Percentiles rank a stretch among this genome's conserved stretches.
These are phyloP conservation scores for Cylindrotheca closterium DNA, from an alignment of 108 stramenopile species.

Conservation along the genomic window DNA sequence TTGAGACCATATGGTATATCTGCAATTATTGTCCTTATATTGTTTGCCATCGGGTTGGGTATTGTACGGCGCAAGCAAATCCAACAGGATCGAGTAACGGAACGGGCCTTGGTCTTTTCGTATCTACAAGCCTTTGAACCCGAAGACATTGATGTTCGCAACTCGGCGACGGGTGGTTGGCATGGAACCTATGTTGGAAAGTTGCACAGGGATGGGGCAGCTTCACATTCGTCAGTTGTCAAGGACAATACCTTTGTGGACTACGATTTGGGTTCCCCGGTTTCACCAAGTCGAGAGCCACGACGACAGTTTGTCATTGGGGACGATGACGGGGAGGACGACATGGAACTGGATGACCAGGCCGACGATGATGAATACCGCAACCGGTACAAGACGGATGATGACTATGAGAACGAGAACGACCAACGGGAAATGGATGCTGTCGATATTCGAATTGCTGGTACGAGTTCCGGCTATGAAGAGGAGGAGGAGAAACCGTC, in stretches of 20 bases:
- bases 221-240: constrained; percentile 30
- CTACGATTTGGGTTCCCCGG: constrained; percentile 10
- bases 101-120: constrained; percentile 30
- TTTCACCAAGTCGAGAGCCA: not conserved
- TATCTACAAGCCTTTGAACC: constrained; percentile 53
- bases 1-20: not conserved
- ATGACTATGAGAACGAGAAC: too few relatives aligned
- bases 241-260: constrained; percentile 35
- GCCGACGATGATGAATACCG: not conserved
- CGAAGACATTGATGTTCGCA: constrained; percentile 53
- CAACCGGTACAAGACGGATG: not conserved
- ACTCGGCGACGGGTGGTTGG: constrained; percentile 63
- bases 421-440: not conserved
- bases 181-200: constrained; percentile 52
- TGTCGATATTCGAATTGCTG: not conserved
- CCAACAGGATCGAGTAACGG: constrained; percentile 20
- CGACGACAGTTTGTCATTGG: not conserved
- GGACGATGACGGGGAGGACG: not conserved
- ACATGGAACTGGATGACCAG: not conserved
- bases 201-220: constrained; percentile 13
- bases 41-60: constrained; percentile 3
- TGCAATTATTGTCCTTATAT: constrained; percentile 11
- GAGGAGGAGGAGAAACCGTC: too few relatives aligned
- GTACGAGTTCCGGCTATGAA: too few relatives aligned
- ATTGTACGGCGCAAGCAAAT: constrained; percentile 1